Base-by-base conservation (phyloP, 169 alveolate genomes). In the Plasmodium inui region DNA sequence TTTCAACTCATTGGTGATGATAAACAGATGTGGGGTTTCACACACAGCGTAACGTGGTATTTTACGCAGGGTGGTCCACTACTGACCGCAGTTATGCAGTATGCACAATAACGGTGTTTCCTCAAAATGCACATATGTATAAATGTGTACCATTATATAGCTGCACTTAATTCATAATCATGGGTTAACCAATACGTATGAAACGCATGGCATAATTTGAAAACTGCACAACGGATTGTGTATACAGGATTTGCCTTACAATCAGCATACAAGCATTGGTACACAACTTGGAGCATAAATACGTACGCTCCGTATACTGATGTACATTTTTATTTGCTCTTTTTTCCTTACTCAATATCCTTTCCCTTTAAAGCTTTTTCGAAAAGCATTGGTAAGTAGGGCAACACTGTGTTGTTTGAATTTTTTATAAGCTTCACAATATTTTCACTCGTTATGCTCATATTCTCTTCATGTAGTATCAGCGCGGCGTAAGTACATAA, bases 401-500 rank as follows among this genome's bases (percentile, higher is more conserved):
- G 98, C 95, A 98, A 99, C 53, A 98, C 99, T 82, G 96, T 96
- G 84, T 96, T 97, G 61, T 98, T 98, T 50, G 99, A 97, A 5
- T 99, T 98, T 92, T 97, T 95, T 84, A 98, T 96, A 44, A 98
- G 97, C 92, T 97, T 98, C 82, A 96, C 90, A 84, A 97, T 95
- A 97, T 97, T 96, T 44, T 98, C 98, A 76, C 98, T 98, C 50
- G 99, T 97, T 61, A 98, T 98, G 22, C 98, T 99, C 83, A 96
- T 88, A 37, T 98, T 98, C 82, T 97, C 99, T 82, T 98, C 99
- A 92, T 96, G 97, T 72, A 98, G 96, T 94, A 98, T 96, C 71
- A 98, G 97, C 22, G 99, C 98, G 17, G 99, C 98, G 95, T 98
- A 98, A 81, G 98, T 98, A 98, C 99, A 98, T 96, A 98, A 96